Conservation (phyloP, 257 asterid genomes). For the Nicotiana benthamiana region DNA sequence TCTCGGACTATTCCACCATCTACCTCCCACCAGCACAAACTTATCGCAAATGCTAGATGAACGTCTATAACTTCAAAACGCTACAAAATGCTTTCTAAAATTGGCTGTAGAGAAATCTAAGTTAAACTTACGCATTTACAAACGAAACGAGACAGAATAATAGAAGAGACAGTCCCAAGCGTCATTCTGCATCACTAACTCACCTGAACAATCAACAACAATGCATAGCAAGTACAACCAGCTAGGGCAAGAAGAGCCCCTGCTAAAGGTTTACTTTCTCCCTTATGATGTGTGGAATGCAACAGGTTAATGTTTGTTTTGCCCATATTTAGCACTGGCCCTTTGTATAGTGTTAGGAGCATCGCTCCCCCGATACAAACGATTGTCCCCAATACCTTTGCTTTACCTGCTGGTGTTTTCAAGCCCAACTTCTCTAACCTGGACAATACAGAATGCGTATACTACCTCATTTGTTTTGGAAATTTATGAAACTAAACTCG, state of each 20-base stretch:
- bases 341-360: slow-evolving; percentile 67
- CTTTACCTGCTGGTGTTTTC: slow-evolving; percentile 53
- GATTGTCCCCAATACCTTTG: slow-evolving; percentile 56
- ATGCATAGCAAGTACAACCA: slow-evolving; percentile 39
- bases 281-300: neutral
- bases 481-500: neutral
- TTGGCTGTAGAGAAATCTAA: no score
- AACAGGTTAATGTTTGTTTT: slow-evolving; percentile 42
- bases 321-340: slow-evolving; percentile 39
- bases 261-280: slow-evolving; percentile 14
- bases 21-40: neutral
- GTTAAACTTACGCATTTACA: neutral
- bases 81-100: neutral
- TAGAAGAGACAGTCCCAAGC: neutral
- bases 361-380: slow-evolving; percentile 68
- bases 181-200: neutral
- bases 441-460: neutral
- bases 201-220: slow-evolving; percentile 70
- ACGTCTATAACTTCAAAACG: neutral
- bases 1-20: no score
- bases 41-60: neutral
- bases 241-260: slow-evolving; percentile 45
- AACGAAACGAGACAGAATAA: neutral
- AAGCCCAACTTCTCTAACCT: slow-evolving; percentile 64
- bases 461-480: neutral